A percentile compares a stretch with the other conserved stretches of the same genome.
Conservation (phyloP, 176 grass and related monocot species). For the Aegilops speltoides region DNA sequence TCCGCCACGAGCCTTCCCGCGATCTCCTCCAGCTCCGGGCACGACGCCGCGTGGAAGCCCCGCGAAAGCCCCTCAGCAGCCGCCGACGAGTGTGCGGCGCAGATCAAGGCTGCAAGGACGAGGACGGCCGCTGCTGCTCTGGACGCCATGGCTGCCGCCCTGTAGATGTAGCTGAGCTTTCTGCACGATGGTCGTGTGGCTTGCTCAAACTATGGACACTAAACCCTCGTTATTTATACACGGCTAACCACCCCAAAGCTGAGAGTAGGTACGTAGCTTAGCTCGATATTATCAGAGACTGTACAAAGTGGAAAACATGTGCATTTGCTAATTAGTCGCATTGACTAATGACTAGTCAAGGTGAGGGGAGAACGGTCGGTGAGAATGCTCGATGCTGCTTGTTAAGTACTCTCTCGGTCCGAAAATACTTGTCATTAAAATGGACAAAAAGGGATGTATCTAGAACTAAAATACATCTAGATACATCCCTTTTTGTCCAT, state of each 20-base stretch:
- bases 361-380: too few relatives aligned
- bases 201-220: not conserved
- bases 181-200: not conserved
- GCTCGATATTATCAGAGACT: too few relatives aligned
- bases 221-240: not conserved
- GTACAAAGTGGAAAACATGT: too few relatives aligned
- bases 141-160: not conserved
- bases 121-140: not conserved
- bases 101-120: not conserved
- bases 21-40: slow-evolving; percentile 31
- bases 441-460: too few relatives aligned
- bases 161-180: not conserved
- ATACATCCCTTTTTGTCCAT: too few relatives aligned
- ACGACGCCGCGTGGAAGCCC: slow-evolving; percentile 37
- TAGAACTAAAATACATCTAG: too few relatives aligned
- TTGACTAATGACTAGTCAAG: too few relatives aligned
- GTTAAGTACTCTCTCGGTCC: too few relatives aligned
- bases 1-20: not conserved
- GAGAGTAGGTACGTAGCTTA: not conserved
- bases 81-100: not conserved
- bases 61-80: slow-evolving; percentile 3
- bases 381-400: too few relatives aligned
- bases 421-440: too few relatives aligned
- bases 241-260: not conserved
- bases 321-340: too few relatives aligned